Base-by-base conservation (phyloP, 169 alveolate genomes). In the Theileria sp. region DNA sequence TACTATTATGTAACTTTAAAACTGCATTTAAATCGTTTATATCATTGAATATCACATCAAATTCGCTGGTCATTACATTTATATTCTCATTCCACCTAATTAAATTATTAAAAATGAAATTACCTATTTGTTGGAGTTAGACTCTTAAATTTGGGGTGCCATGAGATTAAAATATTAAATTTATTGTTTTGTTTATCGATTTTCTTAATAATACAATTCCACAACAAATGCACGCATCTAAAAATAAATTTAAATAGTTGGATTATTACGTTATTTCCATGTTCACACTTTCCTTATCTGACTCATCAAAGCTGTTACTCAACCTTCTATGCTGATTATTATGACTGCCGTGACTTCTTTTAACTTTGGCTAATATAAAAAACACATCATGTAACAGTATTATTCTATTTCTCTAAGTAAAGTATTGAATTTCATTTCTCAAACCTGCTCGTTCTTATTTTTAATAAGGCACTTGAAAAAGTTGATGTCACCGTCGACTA, bases 191-290 rank as follows among this genome's bases (percentile, higher is more conserved):
- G 36, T 10, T 50, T 28, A 54, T 81, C 74, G 44, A 69, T 5
- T 44, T 62, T 61, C 23, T 67, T 64, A 23, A 81, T 34, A 60
- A 61, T 49, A 34, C 71, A 71, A 51, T 81, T 81, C 88, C 88
- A 81, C 78, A 81, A 84, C 49, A 81, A 81, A 66, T 81, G 88
- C 34, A 81, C 70, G 25, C 81, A 81, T 32, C 87, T 80, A 76
- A 9, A 34, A 28, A 3, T 13, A 9, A 1, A 3, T 67, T 38
- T 60, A 28, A 60, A 0, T 60, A 10, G 15, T 32, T 5, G 54
- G 44, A 3, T 26, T 5, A 32, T 64, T 64, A 64, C 72, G 72
- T 64, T 64, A 64, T 64, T 64, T 64, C 72, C 32, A 64, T 49
- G 25, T 60, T 60, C 10, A 60, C 30, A 17, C 36, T 15, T 60